A percentile compares a stretch with the other conserved stretches of the same genome.
Evolutionary conservation across 371 early-diverging fungal species (phyloP).

Genomic region (Mucor piriformis): DNA sequence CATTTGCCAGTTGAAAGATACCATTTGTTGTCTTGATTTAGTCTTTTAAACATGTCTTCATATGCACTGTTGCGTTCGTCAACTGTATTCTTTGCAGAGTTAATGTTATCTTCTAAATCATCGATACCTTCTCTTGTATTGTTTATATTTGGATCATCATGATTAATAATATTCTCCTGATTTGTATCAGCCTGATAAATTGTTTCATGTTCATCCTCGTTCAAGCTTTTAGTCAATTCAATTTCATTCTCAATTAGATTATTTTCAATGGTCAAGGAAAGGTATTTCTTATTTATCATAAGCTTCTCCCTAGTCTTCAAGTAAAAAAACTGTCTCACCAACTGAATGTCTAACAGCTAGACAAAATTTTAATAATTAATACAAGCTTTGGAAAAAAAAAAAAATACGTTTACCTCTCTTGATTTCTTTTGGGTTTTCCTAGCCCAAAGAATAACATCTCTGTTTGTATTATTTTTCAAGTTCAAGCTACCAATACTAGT

Average conservation of each 20-base stretch:
- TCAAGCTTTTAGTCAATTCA: not conserved
- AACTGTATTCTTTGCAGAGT: not conserved
- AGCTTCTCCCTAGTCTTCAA: slow-evolving; percentile 9
- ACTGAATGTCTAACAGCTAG: slow-evolving; percentile 5
- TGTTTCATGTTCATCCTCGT: not conserved
- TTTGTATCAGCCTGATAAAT: not conserved
- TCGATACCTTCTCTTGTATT: too few relatives aligned
- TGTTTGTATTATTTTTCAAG: not conserved
- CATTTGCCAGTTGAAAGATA: slow-evolving; percentile 12
- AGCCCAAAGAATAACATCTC: not conserved
- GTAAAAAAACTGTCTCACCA: slow-evolving; percentile 18
- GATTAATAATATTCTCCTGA: too few relatives aligned
- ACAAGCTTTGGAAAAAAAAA: not conserved
- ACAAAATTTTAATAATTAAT: not conserved
- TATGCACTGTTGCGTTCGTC: slow-evolving; percentile 3
- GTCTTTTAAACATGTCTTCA: slow-evolving; percentile 1
- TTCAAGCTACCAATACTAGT: not conserved
- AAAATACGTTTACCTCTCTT: not conserved
- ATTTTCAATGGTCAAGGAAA: slow-evolving; percentile 9
- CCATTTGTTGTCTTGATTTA: slow-evolving; percentile 11
- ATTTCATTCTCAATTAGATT: slow-evolving; percentile 6
- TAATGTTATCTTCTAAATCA: too few relatives aligned
- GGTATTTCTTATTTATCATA: slow-evolving; percentile 8
- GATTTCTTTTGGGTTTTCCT: not conserved
- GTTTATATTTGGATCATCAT: too few relatives aligned